Percentiles rank a stretch among this genome's conserved stretches.
phyloP scores from a whole-genome alignment of 305 asterid genomes.

The Withania somnifera region DNA sequence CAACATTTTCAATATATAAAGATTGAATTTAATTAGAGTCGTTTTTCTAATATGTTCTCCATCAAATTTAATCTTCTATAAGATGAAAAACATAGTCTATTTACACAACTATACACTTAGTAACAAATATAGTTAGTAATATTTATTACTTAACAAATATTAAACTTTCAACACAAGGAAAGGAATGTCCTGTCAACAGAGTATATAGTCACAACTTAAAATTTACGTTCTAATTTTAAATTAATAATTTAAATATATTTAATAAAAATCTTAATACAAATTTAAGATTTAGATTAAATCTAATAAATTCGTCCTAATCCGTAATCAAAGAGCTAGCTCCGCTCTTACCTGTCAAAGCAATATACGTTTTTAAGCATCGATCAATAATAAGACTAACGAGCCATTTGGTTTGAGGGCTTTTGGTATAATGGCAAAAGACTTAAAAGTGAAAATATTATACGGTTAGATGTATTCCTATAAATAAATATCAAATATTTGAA shows the following conservation, averaged over 20 bases:
- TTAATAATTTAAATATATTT: neutral
- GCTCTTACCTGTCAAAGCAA: neutral
- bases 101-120: neutral
- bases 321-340: neutral
- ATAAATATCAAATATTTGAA: too few species aligned
- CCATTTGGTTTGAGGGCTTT: neutral
- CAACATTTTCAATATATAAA: neutral
- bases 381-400: neutral
- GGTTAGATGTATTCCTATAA: too few species aligned
- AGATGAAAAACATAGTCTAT: neutral
- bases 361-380: neutral
- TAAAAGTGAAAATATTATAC: too few species aligned
- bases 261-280: neutral
- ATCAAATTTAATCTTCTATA: neutral
- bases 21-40: neutral
- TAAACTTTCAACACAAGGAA: neutral
- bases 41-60: neutral
- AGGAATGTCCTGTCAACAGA: neutral
- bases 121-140: neutral
- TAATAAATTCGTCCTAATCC: neutral
- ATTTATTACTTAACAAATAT: neutral
- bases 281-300: neutral
- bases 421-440: neutral
- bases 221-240: neutral
- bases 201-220: neutral